Conservation (phyloP, 2,329 filamentous ascomycete species). For the Aspergillus carbonarius region DNA sequence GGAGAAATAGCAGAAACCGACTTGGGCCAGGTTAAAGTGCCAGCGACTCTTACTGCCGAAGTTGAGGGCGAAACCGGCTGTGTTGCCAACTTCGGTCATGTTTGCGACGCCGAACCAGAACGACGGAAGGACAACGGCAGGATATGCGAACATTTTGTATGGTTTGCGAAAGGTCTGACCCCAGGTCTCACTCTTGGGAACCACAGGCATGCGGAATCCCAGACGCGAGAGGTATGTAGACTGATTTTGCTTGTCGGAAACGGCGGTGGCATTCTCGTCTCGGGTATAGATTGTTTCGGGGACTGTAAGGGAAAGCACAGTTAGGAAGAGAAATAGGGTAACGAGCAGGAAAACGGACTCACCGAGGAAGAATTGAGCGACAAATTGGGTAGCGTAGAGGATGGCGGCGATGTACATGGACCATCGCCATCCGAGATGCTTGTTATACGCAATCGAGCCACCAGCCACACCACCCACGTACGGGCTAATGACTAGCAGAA, state of each 20-base stretch:
- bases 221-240: background rate
- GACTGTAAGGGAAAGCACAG: background rate
- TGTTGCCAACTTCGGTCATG: background rate
- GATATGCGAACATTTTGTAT: background rate
- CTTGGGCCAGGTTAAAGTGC: background rate
- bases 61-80: background rate
- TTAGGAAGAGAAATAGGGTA: background rate
- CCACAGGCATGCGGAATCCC: background rate
- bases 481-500: background rate
- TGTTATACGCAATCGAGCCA: background rate
- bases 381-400: background rate
- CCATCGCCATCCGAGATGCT: background rate
- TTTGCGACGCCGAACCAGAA: background rate
- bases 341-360: background rate
- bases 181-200: background rate
- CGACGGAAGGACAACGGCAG: background rate
- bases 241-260: background rate
- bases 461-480: background rate
- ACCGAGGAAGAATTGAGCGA: background rate
- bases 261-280: background rate
- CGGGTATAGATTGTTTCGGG: background rate
- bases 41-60: background rate
- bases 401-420: background rate
- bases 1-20: background rate
- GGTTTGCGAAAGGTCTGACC: background rate